These are phyloP conservation scores for Triticum dicoccoides DNA, from an alignment of 176 grass and related monocot species.

Conservation along the genomic window DNA sequence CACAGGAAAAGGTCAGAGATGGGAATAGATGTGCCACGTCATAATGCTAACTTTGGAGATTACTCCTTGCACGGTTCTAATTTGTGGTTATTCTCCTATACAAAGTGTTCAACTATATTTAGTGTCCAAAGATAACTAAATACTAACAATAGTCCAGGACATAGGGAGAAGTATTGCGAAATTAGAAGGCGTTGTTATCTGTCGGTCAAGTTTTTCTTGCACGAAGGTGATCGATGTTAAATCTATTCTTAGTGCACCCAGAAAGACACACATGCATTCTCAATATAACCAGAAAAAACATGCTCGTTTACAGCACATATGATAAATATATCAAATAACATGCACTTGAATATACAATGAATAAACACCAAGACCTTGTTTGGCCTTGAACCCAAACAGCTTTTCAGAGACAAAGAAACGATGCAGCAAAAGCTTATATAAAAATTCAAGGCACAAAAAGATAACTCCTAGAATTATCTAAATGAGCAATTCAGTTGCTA, in stretches of 20 bases:
- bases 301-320: background rate
- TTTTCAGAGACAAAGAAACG: background rate
- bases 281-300: conserved; percentile 9
- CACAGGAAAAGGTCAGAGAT: conserved; percentile 19
- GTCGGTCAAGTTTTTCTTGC: background rate
- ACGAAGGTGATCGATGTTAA: background rate
- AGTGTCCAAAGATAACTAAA: conserved; percentile 8
- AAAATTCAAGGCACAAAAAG: conserved; percentile 2
- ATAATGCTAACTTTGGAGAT: conserved; percentile 24
- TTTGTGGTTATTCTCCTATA: conserved; percentile 30
- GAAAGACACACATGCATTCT: background rate
- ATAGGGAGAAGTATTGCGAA: background rate
- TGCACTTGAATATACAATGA: background rate
- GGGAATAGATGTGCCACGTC: background rate
- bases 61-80: conserved; percentile 10
- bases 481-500: background rate
- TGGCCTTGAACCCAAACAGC: background rate
- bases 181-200: background rate
- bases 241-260: conserved; percentile 25
- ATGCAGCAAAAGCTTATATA: conserved; percentile 13
- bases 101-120: conserved; percentile 17
- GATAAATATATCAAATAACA: conserved; percentile 16
- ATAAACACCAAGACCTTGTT: background rate
- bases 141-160: conserved; percentile 9
- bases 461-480: conserved; percentile 5